Conservation (phyloP, 768 basidiomycete species). For the Auriscalpium vulgare region DNA sequence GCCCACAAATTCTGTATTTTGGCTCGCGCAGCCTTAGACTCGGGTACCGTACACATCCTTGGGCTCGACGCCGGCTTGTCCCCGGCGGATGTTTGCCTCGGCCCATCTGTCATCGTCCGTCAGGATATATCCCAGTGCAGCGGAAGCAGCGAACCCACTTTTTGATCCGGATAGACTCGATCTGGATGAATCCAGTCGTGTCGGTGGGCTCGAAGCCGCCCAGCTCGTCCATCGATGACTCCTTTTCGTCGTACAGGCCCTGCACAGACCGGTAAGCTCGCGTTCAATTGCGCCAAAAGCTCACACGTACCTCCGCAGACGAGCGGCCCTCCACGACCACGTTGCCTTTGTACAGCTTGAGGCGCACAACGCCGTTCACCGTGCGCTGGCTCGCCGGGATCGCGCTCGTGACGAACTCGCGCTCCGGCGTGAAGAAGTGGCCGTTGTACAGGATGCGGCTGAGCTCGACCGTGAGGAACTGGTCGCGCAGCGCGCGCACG, state of each 20-base stretch:
- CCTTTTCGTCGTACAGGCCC: conserved; percentile 91
- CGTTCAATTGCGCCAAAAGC: background rate
- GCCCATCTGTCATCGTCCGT: conserved; percentile 54
- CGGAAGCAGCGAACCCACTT: conserved; percentile 47
- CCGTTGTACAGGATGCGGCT: conserved; percentile 95
- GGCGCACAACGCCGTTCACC: conserved; percentile 85
- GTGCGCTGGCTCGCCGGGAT: conserved; percentile 94
- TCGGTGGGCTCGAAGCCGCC: conserved; percentile 97
- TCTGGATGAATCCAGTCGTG: conserved; percentile 93
- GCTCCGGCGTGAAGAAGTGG: conserved; percentile 99
- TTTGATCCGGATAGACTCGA: conserved; percentile 96
- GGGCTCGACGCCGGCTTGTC: conserved; percentile 68
- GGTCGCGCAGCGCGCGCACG: conserved; percentile 89
- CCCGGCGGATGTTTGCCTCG: conserved; percentile 77
- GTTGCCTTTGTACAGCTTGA: conserved; percentile 96
- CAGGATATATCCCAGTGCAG: conserved; percentile 6
- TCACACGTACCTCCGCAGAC: conserved; percentile 63
- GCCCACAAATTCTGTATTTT: no score
- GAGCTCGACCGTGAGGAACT: conserved; percentile 87
- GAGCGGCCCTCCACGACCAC: conserved; percentile 87
- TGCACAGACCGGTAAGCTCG: conserved; percentile 19
- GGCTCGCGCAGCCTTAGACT: conserved; percentile 17
- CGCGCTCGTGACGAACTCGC: conserved; percentile 86
- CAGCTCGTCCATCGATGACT: conserved; percentile 98
- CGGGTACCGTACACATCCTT: conserved; percentile 76